A percentile compares a stretch with the other conserved stretches of the same genome.
Evolutionary conservation across 495 filamentous ascomycete species (phyloP).

Genomic region (Friedmanniomyces simplex): DNA sequence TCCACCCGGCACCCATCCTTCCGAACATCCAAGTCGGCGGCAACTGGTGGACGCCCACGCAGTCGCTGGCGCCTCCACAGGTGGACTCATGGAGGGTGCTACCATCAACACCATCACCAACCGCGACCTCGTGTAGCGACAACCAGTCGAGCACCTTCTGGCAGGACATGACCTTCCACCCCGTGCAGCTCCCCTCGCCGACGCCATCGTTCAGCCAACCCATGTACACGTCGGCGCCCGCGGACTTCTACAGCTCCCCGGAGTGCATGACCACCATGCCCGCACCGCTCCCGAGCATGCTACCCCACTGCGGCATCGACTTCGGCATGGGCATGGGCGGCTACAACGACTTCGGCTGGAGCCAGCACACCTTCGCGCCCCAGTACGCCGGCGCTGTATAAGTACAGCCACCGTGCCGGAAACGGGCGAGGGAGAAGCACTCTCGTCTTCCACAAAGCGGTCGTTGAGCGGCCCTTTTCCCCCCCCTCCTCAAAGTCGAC

Average conservation of each 20-base stretch:
- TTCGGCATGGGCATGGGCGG: constrained; percentile 52
- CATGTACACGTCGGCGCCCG: constrained; percentile 44
- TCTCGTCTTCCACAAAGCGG: neutral
- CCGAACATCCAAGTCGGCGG: constrained; percentile 72
- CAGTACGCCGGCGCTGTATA: constrained; percentile 52
- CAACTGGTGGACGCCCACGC: constrained; percentile 67
- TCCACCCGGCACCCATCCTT: constrained; percentile 70
- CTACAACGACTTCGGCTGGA: constrained; percentile 72
- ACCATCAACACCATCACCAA: constrained; percentile 64
- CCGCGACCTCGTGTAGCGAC: constrained; percentile 55
- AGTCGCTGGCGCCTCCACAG: constrained; percentile 39
- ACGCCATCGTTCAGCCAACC: constrained; percentile 72
- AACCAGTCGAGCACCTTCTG: constrained; percentile 68
- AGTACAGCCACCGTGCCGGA: neutral
- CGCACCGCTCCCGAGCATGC: constrained; percentile 79
- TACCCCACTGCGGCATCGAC: constrained; percentile 69
- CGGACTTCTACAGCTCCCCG: constrained; percentile 56
- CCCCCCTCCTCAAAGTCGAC: constrained; percentile 1
- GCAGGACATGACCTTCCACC: constrained; percentile 65
- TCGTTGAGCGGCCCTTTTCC: constrained; percentile 8
- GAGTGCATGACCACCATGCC: constrained; percentile 51
- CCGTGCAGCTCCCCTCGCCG: constrained; percentile 54
- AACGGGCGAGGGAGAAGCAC: neutral
- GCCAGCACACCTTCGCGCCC: constrained; percentile 46
- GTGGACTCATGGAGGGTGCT: constrained; percentile 91